phyloP scores from a whole-genome alignment of 805 yeast species.

The Pichia rugopelliculosa region DNA sequence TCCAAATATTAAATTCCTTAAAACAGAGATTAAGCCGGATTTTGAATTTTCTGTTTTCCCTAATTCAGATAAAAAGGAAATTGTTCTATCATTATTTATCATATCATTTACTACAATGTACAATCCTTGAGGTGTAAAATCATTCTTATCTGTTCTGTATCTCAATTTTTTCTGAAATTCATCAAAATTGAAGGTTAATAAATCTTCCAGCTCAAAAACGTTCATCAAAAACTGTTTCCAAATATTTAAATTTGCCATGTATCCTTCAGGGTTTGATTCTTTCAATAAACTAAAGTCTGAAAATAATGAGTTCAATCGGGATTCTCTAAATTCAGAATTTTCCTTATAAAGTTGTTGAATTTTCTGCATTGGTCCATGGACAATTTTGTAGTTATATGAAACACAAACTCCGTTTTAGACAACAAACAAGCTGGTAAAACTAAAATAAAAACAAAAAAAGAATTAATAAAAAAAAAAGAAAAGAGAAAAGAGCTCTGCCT shows the following conservation, averaged over 20 bases:
- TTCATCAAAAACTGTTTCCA: slow-evolving; percentile 34
- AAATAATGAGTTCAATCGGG: slow-evolving; percentile 40
- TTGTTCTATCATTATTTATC: slow-evolving; percentile 1
- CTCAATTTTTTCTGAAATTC: slow-evolving; percentile 12
- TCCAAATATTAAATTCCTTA: neutral
- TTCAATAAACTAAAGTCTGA: slow-evolving; percentile 39
- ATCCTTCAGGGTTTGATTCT: slow-evolving; percentile 41
- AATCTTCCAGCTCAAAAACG: slow-evolving; percentile 23
- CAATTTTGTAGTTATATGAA: neutral
- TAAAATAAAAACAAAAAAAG: too few species aligned
- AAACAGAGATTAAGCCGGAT: neutral
- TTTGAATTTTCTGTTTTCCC: neutral
- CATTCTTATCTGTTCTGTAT: slow-evolving; percentile 2
- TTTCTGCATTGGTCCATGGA: neutral
- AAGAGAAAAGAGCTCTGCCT: too few species aligned
- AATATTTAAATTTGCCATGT: slow-evolving; percentile 39
- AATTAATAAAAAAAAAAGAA: too few species aligned
- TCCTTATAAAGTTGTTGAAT: slow-evolving; percentile 3
- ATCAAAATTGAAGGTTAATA: slow-evolving; percentile 18
- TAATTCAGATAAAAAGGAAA: neutral
- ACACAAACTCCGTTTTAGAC: neutral
- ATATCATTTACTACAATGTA: slow-evolving; percentile 5
- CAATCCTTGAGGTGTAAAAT: neutral
- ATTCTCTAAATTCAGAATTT: slow-evolving; percentile 8
- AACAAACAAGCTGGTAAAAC: too few species aligned